Conservation (phyloP, 768 basidiomycete species). For the Gautieria morchelliformis region DNA sequence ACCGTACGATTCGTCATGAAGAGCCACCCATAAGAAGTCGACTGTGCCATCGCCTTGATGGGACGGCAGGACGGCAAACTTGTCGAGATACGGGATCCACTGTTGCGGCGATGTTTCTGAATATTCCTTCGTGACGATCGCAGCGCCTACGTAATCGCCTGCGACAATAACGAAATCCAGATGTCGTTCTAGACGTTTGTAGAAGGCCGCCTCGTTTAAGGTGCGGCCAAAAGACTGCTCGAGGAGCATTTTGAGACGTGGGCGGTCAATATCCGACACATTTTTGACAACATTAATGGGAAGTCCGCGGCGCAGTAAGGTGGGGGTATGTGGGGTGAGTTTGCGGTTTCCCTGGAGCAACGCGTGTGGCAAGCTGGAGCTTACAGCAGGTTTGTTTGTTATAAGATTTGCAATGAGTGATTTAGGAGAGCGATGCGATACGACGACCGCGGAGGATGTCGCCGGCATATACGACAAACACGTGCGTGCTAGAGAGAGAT, state of each 20-base stretch:
- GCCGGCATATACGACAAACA: slow-evolving; percentile 91
- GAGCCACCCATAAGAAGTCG: slow-evolving; percentile 97
- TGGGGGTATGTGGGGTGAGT: slow-evolving; percentile 85
- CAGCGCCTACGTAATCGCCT: slow-evolving; percentile 92
- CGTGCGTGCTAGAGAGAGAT: slow-evolving; percentile 73
- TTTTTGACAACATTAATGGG: slow-evolving; percentile 77
- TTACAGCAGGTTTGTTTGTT: slow-evolving; percentile 95
- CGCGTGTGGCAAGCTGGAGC: slow-evolving; percentile 91
- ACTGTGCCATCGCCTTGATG: slow-evolving; percentile 98
- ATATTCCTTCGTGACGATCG: slow-evolving; percentile 70
- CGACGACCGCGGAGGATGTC: slow-evolving; percentile 90
- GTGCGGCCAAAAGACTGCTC: slow-evolving; percentile 78
- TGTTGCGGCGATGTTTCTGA: slow-evolving; percentile 9
- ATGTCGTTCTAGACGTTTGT: slow-evolving; percentile 57
- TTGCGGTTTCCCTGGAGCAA: slow-evolving; percentile 79
- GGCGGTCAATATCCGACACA: slow-evolving; percentile 57
- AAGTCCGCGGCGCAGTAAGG: slow-evolving; percentile 80
- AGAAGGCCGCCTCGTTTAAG: slow-evolving; percentile 69
- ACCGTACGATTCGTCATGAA: slow-evolving; percentile 97
- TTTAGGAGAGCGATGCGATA: slow-evolving; percentile 92
- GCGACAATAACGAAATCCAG: slow-evolving; percentile 92
- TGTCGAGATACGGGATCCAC: slow-evolving; percentile 91
- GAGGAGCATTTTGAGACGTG: slow-evolving; percentile 69
- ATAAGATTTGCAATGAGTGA: slow-evolving; percentile 95
- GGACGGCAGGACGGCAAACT: slow-evolving; percentile 91